phyloP scores from a whole-genome alignment of 352 stramenopile genomes.

The Globisporangium canariense region DNA sequence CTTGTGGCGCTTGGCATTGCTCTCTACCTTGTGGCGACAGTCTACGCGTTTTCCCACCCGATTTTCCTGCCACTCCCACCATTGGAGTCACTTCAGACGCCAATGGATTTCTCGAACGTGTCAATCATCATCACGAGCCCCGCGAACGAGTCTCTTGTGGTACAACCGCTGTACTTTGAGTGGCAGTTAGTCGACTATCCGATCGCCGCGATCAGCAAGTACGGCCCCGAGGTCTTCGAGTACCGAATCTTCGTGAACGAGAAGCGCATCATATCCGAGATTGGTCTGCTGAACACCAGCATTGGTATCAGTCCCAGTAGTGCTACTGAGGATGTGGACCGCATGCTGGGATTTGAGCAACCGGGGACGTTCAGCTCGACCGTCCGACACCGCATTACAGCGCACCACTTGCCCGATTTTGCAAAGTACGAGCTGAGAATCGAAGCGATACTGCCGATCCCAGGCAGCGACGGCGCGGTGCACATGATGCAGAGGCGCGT shows the following conservation, averaged over 20 bases:
- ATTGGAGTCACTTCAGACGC: constrained; percentile 28
- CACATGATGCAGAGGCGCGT: constrained; percentile 25
- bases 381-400: constrained; percentile 17
- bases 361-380: constrained; percentile 18
- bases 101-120: constrained; percentile 47
- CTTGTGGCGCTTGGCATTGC: constrained; percentile 27
- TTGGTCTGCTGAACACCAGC: constrained; percentile 27
- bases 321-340: not conserved
- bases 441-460: constrained; percentile 36
- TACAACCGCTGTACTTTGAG: constrained; percentile 23
- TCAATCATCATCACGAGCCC: constrained; percentile 34
- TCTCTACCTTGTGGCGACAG: constrained; percentile 36
- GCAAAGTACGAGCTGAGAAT: constrained; percentile 25
- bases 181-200: constrained; percentile 45
- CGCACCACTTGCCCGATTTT: constrained; percentile 7
- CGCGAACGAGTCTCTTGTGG: constrained; percentile 15
- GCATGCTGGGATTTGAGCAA: not conserved
- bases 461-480: constrained; percentile 31
- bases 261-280: constrained; percentile 30
- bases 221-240: constrained; percentile 43
- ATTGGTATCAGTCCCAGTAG: not conserved
- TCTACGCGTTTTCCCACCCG: constrained; percentile 43
- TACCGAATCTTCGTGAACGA: constrained; percentile 40
- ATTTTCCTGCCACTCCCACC: constrained; percentile 34
- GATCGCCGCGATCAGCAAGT: constrained; percentile 24